phyloP scores from a whole-genome alignment of 176 grass and related monocot genomes.

The Triticum timopheevii region DNA sequence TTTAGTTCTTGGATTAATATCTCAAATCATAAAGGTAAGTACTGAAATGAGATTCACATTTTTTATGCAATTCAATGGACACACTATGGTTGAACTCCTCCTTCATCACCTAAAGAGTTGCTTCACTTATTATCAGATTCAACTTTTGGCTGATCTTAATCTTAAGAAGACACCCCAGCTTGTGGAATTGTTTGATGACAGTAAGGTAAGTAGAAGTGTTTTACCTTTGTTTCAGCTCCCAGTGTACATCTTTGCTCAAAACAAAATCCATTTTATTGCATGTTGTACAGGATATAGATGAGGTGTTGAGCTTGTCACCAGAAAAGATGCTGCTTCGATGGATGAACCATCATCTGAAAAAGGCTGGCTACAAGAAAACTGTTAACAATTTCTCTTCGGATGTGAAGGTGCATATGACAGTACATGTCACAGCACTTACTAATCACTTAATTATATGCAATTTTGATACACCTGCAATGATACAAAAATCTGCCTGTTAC shows the following conservation, averaged over 20 bases:
- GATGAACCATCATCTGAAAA: slow-evolving; percentile 99
- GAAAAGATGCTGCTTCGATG: slow-evolving; percentile 96
- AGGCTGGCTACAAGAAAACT: slow-evolving; percentile 98
- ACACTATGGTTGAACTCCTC: background rate
- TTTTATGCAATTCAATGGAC: slow-evolving; percentile 13
- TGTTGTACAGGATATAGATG: slow-evolving; percentile 87
- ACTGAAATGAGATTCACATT: background rate
- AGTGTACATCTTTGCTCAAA: slow-evolving; percentile 18
- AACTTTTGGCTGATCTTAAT: slow-evolving; percentile 98
- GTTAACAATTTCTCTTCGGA: slow-evolving; percentile 98
- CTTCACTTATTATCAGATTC: slow-evolving; percentile 70
- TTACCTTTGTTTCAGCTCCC: slow-evolving; percentile 14
- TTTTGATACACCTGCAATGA: background rate
- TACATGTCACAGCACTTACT: slow-evolving; percentile 11
- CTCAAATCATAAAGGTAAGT: slow-evolving; percentile 98
- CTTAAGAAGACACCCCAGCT: slow-evolving; percentile 97
- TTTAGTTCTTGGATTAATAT: slow-evolving; percentile 98
- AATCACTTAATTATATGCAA: slow-evolving; percentile 14
- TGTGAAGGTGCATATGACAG: slow-evolving; percentile 65
- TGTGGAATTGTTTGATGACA: slow-evolving; percentile 92
- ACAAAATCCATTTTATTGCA: slow-evolving; percentile 18
- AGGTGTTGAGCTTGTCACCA: slow-evolving; percentile 79
- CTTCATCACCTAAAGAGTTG: slow-evolving; percentile 13
- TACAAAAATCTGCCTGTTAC: background rate
- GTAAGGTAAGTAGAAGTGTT: slow-evolving; percentile 51